A percentile compares a stretch with the other conserved stretches of the same genome.
Conservation (phyloP, 108 stramenopile species). For the Stephanodiscus minutulus region DNA sequence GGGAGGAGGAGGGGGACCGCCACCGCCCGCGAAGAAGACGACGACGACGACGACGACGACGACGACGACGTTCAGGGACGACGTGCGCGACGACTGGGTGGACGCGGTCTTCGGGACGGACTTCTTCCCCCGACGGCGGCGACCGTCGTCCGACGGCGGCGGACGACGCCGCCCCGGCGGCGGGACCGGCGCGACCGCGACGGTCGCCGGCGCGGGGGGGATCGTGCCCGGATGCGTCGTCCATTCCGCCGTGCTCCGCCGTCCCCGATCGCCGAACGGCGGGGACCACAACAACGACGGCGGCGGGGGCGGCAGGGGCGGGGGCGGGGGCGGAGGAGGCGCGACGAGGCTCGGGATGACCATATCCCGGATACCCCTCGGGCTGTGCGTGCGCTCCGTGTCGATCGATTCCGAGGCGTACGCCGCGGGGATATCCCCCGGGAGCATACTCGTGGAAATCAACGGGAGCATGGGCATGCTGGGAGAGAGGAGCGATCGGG, state of each 20-base stretch:
- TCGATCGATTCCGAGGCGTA: slow-evolving; percentile 60
- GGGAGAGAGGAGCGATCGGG: slow-evolving; percentile 71
- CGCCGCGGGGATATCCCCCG: slow-evolving; percentile 56
- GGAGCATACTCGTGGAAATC: slow-evolving; percentile 63
- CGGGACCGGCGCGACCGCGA: slow-evolving; percentile 38
- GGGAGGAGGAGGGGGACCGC: no score
- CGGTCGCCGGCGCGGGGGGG: slow-evolving; percentile 2
- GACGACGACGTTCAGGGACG: slow-evolving; percentile 33
- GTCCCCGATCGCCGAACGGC: background rate
- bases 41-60: background rate
- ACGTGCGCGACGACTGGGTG: slow-evolving; percentile 68
- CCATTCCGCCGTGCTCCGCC: background rate
- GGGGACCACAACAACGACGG: background rate
- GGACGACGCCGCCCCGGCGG: slow-evolving; percentile 42
- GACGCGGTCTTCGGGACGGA: slow-evolving; percentile 78
- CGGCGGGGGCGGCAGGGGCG: background rate
- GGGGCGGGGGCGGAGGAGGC: background rate
- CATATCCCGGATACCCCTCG: slow-evolving; percentile 65
- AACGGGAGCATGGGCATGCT: slow-evolving; percentile 67
- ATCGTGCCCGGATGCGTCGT: background rate
- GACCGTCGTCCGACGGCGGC: slow-evolving; percentile 1
- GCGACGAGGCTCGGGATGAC: slow-evolving; percentile 64
- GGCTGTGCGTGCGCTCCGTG: slow-evolving; percentile 62
- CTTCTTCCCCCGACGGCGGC: background rate
- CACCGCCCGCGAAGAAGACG: background rate